Evolutionary conservation across 345 rosid genomes (phyloP).

Genomic region (Populus alba): DNA sequence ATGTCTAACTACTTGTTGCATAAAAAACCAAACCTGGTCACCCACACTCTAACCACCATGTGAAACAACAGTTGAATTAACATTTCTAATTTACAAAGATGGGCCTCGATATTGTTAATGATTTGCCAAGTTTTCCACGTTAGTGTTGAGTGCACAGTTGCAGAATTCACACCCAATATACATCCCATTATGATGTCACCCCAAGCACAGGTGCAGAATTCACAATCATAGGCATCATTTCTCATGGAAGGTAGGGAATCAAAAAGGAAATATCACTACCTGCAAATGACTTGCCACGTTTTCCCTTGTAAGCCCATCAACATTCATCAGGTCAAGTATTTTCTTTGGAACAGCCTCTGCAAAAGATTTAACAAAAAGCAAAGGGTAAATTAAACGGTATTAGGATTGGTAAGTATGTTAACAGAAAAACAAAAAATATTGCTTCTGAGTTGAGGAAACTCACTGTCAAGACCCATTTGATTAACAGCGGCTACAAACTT

Average conservation of each 20-base stretch:
- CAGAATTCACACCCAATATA: background rate
- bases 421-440: constrained; percentile 1
- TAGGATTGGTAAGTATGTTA: background rate
- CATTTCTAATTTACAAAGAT: background rate
- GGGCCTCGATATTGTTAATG: background rate
- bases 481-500: constrained; percentile 85
- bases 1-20: background rate
- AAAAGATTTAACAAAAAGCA: constrained; percentile 8
- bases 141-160: too few species aligned
- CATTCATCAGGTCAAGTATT: constrained; percentile 87
- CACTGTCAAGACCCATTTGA: constrained; percentile 82
- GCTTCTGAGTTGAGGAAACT: constrained; percentile 28
- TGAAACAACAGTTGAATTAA: background rate
- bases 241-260: background rate
- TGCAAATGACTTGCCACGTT: constrained; percentile 98
- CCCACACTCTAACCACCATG: background rate
- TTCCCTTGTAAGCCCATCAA: constrained; percentile 89
- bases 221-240: background rate
- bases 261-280: constrained; percentile 37
- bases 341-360: constrained; percentile 97
- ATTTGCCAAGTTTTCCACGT: background rate
- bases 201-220: background rate
- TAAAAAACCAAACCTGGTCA: background rate
- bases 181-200: background rate
- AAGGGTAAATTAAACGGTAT: background rate